These are phyloP conservation scores for Lentinula sp. DNA, from an alignment of 768 basidiomycete species.

Conservation along the genomic window DNA sequence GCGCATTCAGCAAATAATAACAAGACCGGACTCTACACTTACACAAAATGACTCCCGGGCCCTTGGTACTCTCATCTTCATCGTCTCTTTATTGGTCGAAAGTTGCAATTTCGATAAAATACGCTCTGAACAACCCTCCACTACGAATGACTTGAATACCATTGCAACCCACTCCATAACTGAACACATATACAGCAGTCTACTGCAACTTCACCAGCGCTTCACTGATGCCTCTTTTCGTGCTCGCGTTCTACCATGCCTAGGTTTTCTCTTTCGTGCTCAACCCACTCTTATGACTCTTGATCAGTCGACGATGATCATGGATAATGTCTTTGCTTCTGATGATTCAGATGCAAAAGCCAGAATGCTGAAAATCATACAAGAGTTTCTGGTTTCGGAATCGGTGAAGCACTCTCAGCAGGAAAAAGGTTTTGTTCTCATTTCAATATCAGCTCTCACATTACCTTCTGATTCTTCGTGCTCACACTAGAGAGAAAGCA, in stretches of 20 bases:
- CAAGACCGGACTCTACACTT: constrained; percentile 36
- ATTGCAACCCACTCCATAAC: constrained; percentile 49
- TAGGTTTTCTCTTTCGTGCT: constrained; percentile 89
- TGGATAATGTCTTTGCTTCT: constrained; percentile 85
- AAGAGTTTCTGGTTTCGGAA: constrained; percentile 86
- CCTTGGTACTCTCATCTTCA: constrained; percentile 71
- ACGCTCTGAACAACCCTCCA: constrained; percentile 55
- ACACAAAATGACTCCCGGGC: constrained; percentile 44
- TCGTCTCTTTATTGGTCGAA: constrained; percentile 81
- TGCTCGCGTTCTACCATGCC: constrained; percentile 74
- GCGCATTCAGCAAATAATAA: constrained; percentile 55
- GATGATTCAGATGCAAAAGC: constrained; percentile 66
- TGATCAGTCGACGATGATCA: constrained; percentile 71
- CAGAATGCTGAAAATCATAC: constrained; percentile 79
- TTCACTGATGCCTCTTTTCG: constrained; percentile 52
- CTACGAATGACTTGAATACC: neutral
- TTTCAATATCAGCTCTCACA: neutral
- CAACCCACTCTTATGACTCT: constrained; percentile 89
- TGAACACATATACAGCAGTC: constrained; percentile 74
- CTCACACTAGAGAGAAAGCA: constrained; percentile 23
- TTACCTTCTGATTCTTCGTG: neutral
- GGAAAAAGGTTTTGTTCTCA: constrained; percentile 48
- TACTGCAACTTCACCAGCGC: constrained; percentile 70
- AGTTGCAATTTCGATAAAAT: constrained; percentile 84
- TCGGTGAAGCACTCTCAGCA: constrained; percentile 68